Conservation (phyloP, 108 stramenopile genomes). For the Pseudonitzschia pungens region DNA sequence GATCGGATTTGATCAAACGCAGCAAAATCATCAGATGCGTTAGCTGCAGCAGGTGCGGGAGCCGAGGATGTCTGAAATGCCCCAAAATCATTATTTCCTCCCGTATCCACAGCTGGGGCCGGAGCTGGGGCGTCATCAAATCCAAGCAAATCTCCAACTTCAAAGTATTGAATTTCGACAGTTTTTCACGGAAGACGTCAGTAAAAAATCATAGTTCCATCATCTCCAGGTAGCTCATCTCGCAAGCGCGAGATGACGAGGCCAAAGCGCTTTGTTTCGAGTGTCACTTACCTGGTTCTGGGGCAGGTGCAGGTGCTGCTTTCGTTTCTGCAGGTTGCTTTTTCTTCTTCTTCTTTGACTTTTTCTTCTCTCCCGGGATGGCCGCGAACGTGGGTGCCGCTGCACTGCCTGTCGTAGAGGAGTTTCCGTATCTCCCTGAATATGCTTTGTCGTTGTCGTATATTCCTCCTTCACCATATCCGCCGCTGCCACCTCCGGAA, state of each 20-base stretch:
- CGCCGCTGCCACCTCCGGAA: constrained; percentile 34
- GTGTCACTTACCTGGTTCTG: constrained; percentile 47
- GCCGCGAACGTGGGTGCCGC: constrained; percentile 65
- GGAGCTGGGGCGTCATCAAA: constrained; percentile 49
- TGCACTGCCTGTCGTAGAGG: constrained; percentile 8
- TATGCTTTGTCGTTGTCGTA: constrained; percentile 46
- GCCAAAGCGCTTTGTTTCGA: no score
- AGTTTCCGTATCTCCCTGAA: constrained; percentile 27
- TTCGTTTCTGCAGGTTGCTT: constrained; percentile 42
- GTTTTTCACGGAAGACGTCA: neutral
- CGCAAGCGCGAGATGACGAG: neutral
- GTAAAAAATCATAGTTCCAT: neutral
- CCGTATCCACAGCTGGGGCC: constrained; percentile 26
- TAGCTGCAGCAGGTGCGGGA: constrained; percentile 34
- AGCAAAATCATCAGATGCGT: constrained; percentile 43
- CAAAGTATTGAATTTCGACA: neutral
- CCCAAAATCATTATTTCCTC: constrained; percentile 30
- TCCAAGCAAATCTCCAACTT: constrained; percentile 70
- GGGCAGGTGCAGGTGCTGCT: constrained; percentile 34
- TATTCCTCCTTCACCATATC: constrained; percentile 82
- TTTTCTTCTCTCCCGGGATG: constrained; percentile 58
- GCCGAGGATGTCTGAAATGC: constrained; percentile 37
- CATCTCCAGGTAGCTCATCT: neutral
- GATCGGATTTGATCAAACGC: constrained; percentile 40
- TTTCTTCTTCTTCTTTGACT: constrained; percentile 81